Base-by-base conservation (phyloP, 2,329 filamentous ascomycete species). In the Ceratocystis colombiana region DNA sequence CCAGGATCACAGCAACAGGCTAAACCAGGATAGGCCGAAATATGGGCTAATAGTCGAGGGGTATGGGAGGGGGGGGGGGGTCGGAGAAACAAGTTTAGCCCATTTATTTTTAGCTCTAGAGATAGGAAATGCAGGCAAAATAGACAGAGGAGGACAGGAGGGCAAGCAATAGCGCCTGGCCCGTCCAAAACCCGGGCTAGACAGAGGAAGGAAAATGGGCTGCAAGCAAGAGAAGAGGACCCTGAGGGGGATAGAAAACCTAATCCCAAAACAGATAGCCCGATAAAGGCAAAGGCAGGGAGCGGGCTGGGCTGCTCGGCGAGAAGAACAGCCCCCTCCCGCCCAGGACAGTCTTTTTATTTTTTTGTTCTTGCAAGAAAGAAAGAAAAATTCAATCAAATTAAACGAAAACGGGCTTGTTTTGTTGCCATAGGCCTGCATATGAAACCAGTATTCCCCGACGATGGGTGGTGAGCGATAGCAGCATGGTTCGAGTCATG, bases 261-360 rank as follows among this genome's bases (percentile, higher is more conserved):
- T 59, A 59, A 22, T 28, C 53, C 53, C 25, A 59, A 59, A 59
- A 15, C 53, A 59, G 53, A 22, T n/a, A n/a, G 28, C 53, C 53
- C 53, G 53, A 59, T n/a, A 17, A n/a, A 59, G 53, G 28, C 15
- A 28, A 59, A 17, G 28, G 53, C 33, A n/a, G 22, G 28, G 53
- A 59, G 53, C 53, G 53, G 53, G 53, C 22, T 15, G 53, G 28
- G 5, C n/a, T 30, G 7, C 53, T 33, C 7, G 37, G 37, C 2
- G 10, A 41, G 8, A 10, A 10, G 33, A 41, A 41, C 37, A 41
- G 37, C 37, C 37, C 33, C 37, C 20, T 41, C 10, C 37, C 37
- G 3, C 10, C 37, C 8, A 10, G 37, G 10, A 12, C 10, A 41
- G 8, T 12, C 3, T 41, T 41, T 4, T 41, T 12, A n/a, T n/a